Evolutionary conservation across 371 early-diverging fungal species (phyloP).

Genomic region (Mucor plumbeus): DNA sequence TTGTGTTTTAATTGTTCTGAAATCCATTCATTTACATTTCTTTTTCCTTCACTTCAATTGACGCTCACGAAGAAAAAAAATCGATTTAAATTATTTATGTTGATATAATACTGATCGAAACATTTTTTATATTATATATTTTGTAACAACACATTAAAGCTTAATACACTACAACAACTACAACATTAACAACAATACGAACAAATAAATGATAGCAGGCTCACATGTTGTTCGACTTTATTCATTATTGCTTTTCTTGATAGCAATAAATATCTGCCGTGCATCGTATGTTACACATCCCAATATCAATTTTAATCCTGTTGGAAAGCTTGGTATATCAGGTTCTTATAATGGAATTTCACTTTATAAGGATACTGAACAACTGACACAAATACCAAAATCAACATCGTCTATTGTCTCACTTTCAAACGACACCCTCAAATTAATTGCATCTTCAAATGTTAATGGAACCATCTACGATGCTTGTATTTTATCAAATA

Average conservation of each 20-base stretch:
- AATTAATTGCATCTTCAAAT: constrained; percentile 40
- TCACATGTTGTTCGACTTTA: background rate
- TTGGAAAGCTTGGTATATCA: constrained; percentile 45
- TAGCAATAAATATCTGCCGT: background rate
- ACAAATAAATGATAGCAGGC: background rate
- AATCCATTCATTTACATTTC: constrained; percentile 4
- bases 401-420: constrained; percentile 44
- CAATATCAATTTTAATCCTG: constrained; percentile 38
- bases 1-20: background rate
- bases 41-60: background rate
- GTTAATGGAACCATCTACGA: constrained; percentile 43
- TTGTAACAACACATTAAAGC: background rate
- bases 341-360: constrained; percentile 53
- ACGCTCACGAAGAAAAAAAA: background rate
- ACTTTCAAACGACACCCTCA: constrained; percentile 40
- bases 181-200: background rate
- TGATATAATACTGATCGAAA: background rate
- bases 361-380: constrained; percentile 43
- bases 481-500: constrained; percentile 32
- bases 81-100: background rate
- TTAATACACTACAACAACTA: background rate
- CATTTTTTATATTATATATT: background rate
- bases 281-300: constrained; percentile 43
- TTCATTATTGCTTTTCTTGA: background rate
- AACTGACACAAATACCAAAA: constrained; percentile 39